These are phyloP conservation scores for Hansenula sp. DNA, from an alignment of 1,139 yeast genomes.

Conservation along the genomic window DNA sequence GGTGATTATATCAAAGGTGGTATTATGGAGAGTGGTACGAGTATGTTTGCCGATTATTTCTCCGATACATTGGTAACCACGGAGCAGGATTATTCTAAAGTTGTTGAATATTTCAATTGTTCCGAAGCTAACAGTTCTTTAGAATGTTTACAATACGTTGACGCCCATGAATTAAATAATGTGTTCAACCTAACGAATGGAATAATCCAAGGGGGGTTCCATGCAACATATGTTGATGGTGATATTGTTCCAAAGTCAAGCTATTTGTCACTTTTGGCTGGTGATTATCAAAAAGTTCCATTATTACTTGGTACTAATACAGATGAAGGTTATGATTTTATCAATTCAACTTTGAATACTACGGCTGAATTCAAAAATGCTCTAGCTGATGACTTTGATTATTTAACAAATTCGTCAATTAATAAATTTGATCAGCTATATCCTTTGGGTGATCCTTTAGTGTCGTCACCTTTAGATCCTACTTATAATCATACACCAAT, in stretches of 20 bases:
- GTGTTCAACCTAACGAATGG: conserved; percentile 17
- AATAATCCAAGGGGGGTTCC: conserved; percentile 1
- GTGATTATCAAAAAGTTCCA: conserved; percentile 14
- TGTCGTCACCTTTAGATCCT: conserved; percentile 12
- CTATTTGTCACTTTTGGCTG: conserved; percentile 8
- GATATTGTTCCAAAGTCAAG: conserved; percentile 13
- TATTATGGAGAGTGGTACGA: conserved; percentile 23
- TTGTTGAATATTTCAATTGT: conserved; percentile 15
- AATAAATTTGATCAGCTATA: conserved; percentile 4
- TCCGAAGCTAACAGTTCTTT: conserved; percentile 11
- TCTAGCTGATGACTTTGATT: not conserved
- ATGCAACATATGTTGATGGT: conserved; percentile 16
- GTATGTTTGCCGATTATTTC: conserved; percentile 9
- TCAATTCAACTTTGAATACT: conserved; percentile 4
- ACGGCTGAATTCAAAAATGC: not conserved
- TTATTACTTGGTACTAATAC: conserved; percentile 17
- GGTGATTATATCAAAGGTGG: conserved; percentile 25
- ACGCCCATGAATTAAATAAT: conserved; percentile 8
- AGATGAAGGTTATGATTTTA: conserved; percentile 18
- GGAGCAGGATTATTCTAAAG: conserved; percentile 10
- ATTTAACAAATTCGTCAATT: conserved; percentile 8
- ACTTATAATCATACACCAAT: conserved; percentile 6
- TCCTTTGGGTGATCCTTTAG: conserved; percentile 6
- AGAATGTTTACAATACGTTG: conserved; percentile 15
- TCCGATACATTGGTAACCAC: conserved; percentile 3